Evolutionary conservation across 306 rosid species (phyloP).

Genomic region (Lagenaria siceraria): DNA sequence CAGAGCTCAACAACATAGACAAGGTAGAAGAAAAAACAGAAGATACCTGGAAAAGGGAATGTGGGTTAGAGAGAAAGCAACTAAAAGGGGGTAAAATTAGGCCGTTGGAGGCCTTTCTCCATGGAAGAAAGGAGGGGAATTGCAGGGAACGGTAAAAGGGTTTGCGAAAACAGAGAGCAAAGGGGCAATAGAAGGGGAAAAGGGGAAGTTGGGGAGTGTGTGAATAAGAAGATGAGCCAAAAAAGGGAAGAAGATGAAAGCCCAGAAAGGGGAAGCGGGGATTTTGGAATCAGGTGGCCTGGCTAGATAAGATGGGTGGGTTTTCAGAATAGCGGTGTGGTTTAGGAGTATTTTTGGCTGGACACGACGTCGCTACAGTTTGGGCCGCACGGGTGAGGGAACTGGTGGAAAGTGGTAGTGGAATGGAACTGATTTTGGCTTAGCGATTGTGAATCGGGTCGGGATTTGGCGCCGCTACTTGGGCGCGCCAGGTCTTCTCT

Average conservation of each 20-base stretch:
- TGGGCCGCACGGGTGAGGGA: not conserved
- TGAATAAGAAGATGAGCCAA: not conserved
- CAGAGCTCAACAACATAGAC: not conserved
- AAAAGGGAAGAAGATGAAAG: not conserved
- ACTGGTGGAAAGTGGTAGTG: not conserved
- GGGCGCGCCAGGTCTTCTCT: not conserved
- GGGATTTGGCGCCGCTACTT: not conserved
- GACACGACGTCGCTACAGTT: not conserved
- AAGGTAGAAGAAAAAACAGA: not conserved
- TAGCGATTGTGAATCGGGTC: not conserved
- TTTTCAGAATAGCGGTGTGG: not conserved
- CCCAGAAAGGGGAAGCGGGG: not conserved
- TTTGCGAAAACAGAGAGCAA: not conserved
- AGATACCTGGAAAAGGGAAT: not conserved
- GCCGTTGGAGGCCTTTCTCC: not conserved
- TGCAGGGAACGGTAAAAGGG: not conserved
- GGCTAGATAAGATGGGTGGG: not conserved
- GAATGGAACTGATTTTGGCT: not conserved
- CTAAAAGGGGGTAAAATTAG: not conserved
- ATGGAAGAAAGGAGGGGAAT: not conserved
- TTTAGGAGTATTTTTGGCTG: not conserved
- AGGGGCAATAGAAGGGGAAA: not conserved
- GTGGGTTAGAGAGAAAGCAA: not conserved
- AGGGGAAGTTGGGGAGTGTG: not conserved
- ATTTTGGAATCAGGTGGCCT: not conserved